A percentile compares a stretch with the other conserved stretches of the same genome.
These are phyloP conservation scores for Fusarium tanahbumbuense DNA, from an alignment of 2,329 filamentous ascomycete genomes.

Conservation along the genomic window DNA sequence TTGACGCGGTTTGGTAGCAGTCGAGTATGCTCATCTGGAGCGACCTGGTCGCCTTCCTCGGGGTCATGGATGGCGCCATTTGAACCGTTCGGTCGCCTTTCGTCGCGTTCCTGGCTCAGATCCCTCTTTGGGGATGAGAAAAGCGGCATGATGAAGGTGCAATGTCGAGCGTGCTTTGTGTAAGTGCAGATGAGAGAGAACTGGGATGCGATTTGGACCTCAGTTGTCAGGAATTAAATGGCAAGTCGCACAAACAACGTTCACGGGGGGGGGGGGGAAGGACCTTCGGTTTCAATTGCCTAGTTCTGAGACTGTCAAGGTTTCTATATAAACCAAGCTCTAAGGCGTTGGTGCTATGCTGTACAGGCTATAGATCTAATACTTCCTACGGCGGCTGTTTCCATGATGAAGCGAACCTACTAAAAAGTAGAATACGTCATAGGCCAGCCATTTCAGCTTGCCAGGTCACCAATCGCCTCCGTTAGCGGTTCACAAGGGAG, in stretches of 20 bases:
- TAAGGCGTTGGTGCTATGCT: background rate
- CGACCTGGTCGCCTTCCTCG: conserved; percentile 45
- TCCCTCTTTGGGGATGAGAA: conserved; percentile 47
- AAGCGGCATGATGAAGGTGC: conserved; percentile 48
- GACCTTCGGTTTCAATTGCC: background rate
- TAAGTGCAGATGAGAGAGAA: background rate
- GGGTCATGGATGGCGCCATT: conserved; percentile 15
- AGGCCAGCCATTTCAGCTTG: conserved; percentile 22
- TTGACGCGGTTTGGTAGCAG: conserved; percentile 77
- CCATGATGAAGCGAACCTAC: conserved; percentile 21
- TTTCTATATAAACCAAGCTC: conserved; percentile 29
- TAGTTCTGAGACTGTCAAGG: background rate
- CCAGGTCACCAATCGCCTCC: conserved; percentile 32
- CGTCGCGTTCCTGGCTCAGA: conserved; percentile 33
- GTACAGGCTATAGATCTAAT: too few species aligned
- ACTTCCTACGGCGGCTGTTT: background rate
- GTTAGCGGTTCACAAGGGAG: conserved; percentile 17
- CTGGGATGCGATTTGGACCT: background rate
- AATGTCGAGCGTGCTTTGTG: background rate
- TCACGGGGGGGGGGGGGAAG: background rate
- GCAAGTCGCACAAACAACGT: conserved; percentile 8
- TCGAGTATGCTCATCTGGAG: conserved; percentile 67
- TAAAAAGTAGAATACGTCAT: conserved; percentile 46
- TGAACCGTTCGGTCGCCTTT: conserved; percentile 19
- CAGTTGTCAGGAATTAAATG: conserved; percentile 6